Evolutionary conservation across 805 yeast species (phyloP), one percentile per base, ranked within the genome.

Genomic region (Yamadazyma laniorum): DNA sequence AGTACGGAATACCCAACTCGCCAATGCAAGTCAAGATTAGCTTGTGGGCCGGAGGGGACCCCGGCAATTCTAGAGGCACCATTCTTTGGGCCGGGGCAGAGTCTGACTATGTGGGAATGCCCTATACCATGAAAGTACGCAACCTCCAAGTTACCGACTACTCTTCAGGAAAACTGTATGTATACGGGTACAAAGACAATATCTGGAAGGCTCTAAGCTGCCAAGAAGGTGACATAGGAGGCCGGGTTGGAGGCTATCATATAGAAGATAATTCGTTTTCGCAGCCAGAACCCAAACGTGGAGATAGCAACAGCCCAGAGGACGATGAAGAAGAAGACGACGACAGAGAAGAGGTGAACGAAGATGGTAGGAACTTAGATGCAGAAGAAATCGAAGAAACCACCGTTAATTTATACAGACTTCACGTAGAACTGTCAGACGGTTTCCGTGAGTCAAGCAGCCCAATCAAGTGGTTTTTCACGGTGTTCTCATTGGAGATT

Each of bases 21-120:
- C 74, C 74, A 27, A 63, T 63, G 69, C 33, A 45, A 5, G 48
- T 67, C 17, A 56, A 55, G 37, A 40, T 65, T 17, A 62, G 70
- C 42, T 43, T 66, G 17, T 68, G 74, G 73, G 67, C 63, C 1
- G 74, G 74, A 3, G 72, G 74, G 0, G 72, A 66, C 35, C 49
- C 47, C 8, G 35, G 33, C 6, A 66, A 65, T 32, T 48, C 40
- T 7, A 45, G 43, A 15, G 74, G 72, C 5, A 67, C 74, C 3
- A 56, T 66, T 13, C 37, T 44, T 27, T 67, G 72, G 74, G 63
- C 70, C 2, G 72, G 72, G 0, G 74, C 71, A 1, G 18, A 32
- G 13, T 58, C 71, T 8, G 54, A 59, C 38, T 67, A 58, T 43
- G 21, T 21, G 3, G 43, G 54, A 14, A 42, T 53, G 17, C 74